Evolutionary conservation across 305 asterid genomes (phyloP).

Genomic region (Rubia balearica): DNA sequence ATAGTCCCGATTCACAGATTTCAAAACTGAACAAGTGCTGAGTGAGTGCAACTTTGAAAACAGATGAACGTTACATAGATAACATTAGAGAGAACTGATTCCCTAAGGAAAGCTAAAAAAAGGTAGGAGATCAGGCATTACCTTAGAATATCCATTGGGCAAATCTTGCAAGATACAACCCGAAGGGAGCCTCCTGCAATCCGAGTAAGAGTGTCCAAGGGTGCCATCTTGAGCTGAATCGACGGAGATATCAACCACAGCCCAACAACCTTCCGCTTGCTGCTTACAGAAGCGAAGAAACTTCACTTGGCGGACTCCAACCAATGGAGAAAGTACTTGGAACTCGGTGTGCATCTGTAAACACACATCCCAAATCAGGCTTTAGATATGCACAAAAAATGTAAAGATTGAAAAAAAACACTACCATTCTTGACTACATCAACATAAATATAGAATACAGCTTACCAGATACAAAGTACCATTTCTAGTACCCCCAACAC

Average conservation of each 20-base stretch:
- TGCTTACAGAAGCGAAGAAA: slow-evolving; percentile 31
- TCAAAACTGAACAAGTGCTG: slow-evolving; percentile 11
- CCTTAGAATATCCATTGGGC: slow-evolving; percentile 31
- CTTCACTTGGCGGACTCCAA: slow-evolving; percentile 24
- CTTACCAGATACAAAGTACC: slow-evolving; percentile 27
- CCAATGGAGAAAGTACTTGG: slow-evolving; percentile 27
- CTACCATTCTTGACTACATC: neutral
- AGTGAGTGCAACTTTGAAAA: slow-evolving; percentile 14
- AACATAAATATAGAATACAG: neutral
- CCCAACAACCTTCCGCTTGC: slow-evolving; percentile 28
- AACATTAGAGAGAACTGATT: neutral
- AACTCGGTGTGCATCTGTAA: slow-evolving; percentile 28
- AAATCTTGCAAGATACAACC: slow-evolving; percentile 31
- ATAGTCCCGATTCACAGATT: slow-evolving; percentile 20
- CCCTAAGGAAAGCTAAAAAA: too few species aligned
- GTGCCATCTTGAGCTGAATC: slow-evolving; percentile 18
- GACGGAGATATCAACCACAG: slow-evolving; percentile 29
- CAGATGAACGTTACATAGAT: slow-evolving; percentile 11
- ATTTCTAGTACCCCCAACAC: slow-evolving; percentile 22
- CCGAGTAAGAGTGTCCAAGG: neutral
- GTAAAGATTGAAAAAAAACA: neutral
- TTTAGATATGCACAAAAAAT: neutral
- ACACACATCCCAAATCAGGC: slow-evolving; percentile 6
- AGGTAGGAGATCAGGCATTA: neutral
- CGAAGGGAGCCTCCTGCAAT: slow-evolving; percentile 33